Evolutionary conservation across 352 stramenopile species (phyloP), one percentile per base, ranked within the genome.

Genomic region (Lagenidium giganteum): DNA sequence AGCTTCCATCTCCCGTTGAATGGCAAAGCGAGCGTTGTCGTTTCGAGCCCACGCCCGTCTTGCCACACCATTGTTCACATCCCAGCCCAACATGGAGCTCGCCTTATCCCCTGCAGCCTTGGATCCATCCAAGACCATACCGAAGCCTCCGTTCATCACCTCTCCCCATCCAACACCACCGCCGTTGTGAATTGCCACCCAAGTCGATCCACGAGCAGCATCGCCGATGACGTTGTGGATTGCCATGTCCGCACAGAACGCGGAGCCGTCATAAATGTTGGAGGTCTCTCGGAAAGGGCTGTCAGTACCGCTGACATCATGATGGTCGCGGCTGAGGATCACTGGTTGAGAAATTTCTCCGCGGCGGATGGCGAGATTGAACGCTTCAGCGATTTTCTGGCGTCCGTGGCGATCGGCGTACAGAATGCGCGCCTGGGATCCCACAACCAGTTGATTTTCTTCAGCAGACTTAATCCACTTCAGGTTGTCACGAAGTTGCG

Each of bases 171-270:
- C 84, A 26, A 88, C 72, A 21, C 84, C 84, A n/a, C 84, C 84
- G 37, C 84, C 81, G 56, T 95, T 95, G 66, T 95, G 84, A 51
- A 95, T 77, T 21, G 77, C 71, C 21, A 95, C 75, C 83, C 83
- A 95, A 21, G 84, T 95, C 31, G 82, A 80, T 8, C 84, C 84
- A 34, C 84, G 78, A 21, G 83, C 73, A 14, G 80, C 77, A 53
- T 95, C 83, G 7, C 84, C 84, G 21, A 95, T 81, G 24, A 86
- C 79, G 58, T 95, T 95, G 50, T 95, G 84, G 47, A 95, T 82
- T 3, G 84, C 81, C 84, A 95, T 95, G 45, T 95, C 84, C 16
- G 84, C 84, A 27, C 67, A 87, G 62, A 93, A 95, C 29, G 73
- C 81, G 22, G 75, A 92, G 26, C 83, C 83, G 37, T 95, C 84